These are phyloP conservation scores for Uncinocarpus reesii DNA, from an alignment of 2,329 filamentous ascomycete genomes.

Conservation along the genomic window DNA sequence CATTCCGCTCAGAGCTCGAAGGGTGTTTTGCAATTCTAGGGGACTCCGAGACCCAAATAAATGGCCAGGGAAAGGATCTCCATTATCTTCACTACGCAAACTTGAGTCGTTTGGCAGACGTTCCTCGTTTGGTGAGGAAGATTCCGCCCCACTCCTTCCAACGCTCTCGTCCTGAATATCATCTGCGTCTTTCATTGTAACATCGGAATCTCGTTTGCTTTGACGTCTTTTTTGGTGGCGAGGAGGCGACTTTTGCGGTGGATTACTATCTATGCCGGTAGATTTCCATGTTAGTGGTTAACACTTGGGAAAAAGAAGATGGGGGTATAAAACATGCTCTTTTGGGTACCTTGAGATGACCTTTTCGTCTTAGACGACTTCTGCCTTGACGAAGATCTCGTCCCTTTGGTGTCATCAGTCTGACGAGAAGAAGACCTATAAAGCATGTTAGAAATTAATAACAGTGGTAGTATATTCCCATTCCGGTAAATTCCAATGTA, in stretches of 20 bases:
- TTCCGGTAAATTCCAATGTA: too few relatives aligned
- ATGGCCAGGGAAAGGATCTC: conserved; percentile 49
- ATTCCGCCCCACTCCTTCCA: conserved; percentile 44
- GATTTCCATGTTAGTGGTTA: not conserved
- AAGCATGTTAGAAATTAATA: conserved; percentile 10
- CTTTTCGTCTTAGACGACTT: conserved; percentile 66
- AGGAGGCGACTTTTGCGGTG: conserved; percentile 26
- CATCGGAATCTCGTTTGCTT: conserved; percentile 52
- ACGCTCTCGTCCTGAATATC: conserved; percentile 39
- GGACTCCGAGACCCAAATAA: conserved; percentile 57
- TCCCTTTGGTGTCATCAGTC: conserved; percentile 49
- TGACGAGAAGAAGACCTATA: conserved; percentile 53
- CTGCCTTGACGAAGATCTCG: conserved; percentile 53
- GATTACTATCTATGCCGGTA: conserved; percentile 24
- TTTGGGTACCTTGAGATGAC: conserved; percentile 41
- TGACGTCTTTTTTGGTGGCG: conserved; percentile 46
- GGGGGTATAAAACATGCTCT: not conserved
- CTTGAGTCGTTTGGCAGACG: conserved; percentile 41
- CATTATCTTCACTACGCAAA: conserved; percentile 51
- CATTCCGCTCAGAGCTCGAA: conserved; percentile 81
- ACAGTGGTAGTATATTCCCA: too few relatives aligned
- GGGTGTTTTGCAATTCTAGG: conserved; percentile 62
- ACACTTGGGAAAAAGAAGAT: conserved; percentile 5
- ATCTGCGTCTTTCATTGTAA: conserved; percentile 60
- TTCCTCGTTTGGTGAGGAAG: conserved; percentile 52